These are phyloP conservation scores for Neonectria magnoliae DNA, from an alignment of 2,329 filamentous ascomycete genomes.

Conservation along the genomic window DNA sequence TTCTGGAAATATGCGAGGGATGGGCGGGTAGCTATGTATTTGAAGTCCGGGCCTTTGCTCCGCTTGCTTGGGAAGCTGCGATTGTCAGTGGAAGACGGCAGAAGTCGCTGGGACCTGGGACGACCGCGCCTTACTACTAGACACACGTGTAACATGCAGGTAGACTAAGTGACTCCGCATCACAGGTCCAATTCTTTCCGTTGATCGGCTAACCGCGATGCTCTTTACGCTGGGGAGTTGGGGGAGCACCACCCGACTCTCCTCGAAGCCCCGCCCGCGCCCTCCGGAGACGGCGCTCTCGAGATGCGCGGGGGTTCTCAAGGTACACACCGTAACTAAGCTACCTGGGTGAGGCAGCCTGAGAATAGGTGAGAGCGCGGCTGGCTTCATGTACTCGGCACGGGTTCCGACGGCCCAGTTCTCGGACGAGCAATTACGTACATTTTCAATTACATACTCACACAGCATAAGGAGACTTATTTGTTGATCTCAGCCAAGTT, in stretches of 20 bases:
- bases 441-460: neutral
- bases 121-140: neutral
- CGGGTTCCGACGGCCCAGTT: slow-evolving; percentile 13
- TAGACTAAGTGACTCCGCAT: neutral
- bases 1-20: slow-evolving; percentile 4
- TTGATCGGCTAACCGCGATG: slow-evolving; percentile 9
- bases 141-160: neutral
- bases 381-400: slow-evolving; percentile 5
- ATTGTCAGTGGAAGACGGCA: slow-evolving; percentile 20
- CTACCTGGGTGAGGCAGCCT: no score
- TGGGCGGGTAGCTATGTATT: slow-evolving; percentile 21
- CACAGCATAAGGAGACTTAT: neutral
- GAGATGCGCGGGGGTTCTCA: neutral
- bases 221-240: slow-evolving; percentile 2
- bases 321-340: neutral
- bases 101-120: slow-evolving; percentile 12
- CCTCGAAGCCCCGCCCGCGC: slow-evolving; percentile 20
- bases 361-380: neutral
- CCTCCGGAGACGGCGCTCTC: slow-evolving; percentile 22
- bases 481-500: neutral
- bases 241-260: slow-evolving; percentile 2
- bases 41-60: slow-evolving; percentile 22
- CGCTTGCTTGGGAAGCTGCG: slow-evolving; percentile 20
- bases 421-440: neutral
- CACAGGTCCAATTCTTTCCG: neutral